Evolutionary conservation across 345 rosid species (phyloP).

Genomic region (Populus deltoides): DNA sequence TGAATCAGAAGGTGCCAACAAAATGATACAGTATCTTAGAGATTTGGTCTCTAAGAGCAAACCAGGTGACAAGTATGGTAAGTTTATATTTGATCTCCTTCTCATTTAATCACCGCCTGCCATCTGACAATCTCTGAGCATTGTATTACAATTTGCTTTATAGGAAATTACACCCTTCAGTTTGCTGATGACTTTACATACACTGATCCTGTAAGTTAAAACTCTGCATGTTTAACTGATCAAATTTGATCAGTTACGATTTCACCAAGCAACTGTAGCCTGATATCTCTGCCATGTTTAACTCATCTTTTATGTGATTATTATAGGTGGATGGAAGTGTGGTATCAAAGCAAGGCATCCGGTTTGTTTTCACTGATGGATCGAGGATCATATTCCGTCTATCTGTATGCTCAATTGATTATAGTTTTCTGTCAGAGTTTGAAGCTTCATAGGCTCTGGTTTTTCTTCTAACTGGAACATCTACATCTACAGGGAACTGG

Average conservation of each 20-base stretch:
- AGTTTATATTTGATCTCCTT: conserved; percentile 21
- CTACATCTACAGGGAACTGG: conserved; percentile 70
- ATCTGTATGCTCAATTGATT: conserved; percentile 50
- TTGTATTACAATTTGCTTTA: conserved; percentile 14
- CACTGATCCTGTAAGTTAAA: conserved; percentile 79
- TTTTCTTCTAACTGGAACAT: conserved; percentile 10
- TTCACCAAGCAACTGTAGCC: neutral
- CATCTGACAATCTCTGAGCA: conserved; percentile 9
- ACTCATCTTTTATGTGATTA: conserved; percentile 11
- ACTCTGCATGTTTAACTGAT: neutral
- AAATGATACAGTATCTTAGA: conserved; percentile 76
- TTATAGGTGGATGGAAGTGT: conserved; percentile 93
- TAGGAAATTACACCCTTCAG: conserved; percentile 68
- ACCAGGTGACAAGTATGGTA: conserved; percentile 71
- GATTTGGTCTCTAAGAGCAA: conserved; percentile 64
- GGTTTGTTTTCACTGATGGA: conserved; percentile 85
- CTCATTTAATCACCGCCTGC: neutral
- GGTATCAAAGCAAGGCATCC: conserved; percentile 88
- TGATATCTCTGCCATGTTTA: conserved; percentile 7
- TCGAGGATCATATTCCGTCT: conserved; percentile 84
- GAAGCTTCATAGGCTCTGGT: neutral
- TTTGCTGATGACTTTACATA: conserved; percentile 88
- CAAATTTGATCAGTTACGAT: neutral
- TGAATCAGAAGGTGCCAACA: conserved; percentile 88
- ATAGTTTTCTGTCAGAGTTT: conserved; percentile 7